Percentiles rank a stretch among this genome's conserved stretches.
Conservation (phyloP, 1,284 basidiomycete species). For the Malassezia psittaci region DNA sequence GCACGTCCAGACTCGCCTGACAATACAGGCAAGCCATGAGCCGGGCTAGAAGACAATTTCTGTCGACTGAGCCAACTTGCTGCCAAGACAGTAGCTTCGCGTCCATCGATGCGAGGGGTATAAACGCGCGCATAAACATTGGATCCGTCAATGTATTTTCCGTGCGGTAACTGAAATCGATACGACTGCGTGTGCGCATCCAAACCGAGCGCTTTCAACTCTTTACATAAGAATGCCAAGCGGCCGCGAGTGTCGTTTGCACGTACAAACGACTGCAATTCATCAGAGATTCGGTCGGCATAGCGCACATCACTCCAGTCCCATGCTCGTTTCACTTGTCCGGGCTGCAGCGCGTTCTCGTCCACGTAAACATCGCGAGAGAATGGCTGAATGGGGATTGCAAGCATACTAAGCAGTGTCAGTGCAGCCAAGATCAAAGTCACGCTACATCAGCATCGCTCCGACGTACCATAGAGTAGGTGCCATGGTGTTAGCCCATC, state of each 20-base stretch:
- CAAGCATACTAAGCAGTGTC: constrained; percentile 25
- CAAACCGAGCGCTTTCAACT: constrained; percentile 31
- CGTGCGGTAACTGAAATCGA: constrained; percentile 12
- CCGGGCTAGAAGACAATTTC: constrained; percentile 15
- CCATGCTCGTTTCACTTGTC: constrained; percentile 29
- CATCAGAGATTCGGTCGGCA: constrained; percentile 30
- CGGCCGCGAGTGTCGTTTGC: constrained; percentile 9
- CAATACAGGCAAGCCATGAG: constrained; percentile 8
- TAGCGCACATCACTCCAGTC: constrained; percentile 29
- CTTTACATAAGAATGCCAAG: constrained; percentile 21
- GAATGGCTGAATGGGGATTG: constrained; percentile 30
- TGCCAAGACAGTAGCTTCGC: constrained; percentile 58
- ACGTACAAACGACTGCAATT: constrained; percentile 11
- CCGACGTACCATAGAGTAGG: not conserved
- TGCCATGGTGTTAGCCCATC: not conserved
- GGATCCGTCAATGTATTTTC: constrained; percentile 52
- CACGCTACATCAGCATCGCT: not conserved
- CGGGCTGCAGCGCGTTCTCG: constrained; percentile 46
- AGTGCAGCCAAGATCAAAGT: constrained; percentile 19
- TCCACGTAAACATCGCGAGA: constrained; percentile 39
- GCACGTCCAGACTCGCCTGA: constrained; percentile 48
- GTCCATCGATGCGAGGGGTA: constrained; percentile 75
- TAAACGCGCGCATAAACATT: constrained; percentile 74
- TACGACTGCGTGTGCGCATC: constrained; percentile 20
- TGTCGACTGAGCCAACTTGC: constrained; percentile 49